These are phyloP conservation scores for Trametes cingulata DNA, from an alignment of 768 basidiomycete species.

Conservation along the genomic window DNA sequence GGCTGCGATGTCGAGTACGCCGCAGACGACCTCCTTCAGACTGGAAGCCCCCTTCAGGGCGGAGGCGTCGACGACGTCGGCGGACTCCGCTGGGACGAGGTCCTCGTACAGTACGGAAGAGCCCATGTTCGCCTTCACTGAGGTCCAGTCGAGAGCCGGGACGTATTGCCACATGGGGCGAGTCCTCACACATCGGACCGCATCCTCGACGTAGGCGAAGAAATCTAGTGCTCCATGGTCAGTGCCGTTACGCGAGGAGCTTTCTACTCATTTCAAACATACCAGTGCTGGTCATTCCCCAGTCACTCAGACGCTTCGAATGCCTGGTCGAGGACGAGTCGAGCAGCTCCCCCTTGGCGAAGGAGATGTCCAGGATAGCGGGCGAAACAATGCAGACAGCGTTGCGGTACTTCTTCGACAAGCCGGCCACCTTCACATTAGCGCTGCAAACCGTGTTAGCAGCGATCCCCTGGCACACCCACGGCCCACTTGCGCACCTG, in stretches of 20 bases:
- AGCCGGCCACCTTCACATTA: constrained; percentile 8
- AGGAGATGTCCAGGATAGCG: constrained; percentile 3
- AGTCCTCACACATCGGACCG: constrained; percentile 30
- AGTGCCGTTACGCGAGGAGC: background rate
- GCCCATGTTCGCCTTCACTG: constrained; percentile 28
- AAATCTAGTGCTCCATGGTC: constrained; percentile 21
- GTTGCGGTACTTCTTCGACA: constrained; percentile 6
- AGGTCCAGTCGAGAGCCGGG: constrained; percentile 37
- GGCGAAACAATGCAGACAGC: constrained; percentile 9
- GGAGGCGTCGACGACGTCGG: background rate
- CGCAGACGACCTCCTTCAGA: constrained; percentile 16
- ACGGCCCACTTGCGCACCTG: background rate
- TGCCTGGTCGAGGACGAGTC: background rate
- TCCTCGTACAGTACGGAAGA: constrained; percentile 25
- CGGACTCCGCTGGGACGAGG: constrained; percentile 21
- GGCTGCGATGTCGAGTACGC: constrained; percentile 33
- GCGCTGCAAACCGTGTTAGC: constrained; percentile 7
- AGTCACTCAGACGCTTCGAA: background rate
- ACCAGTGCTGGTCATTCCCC: constrained; percentile 18
- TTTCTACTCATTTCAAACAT: background rate
- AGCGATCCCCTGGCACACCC: too few relatives aligned
- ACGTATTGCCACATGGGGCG: constrained; percentile 31
- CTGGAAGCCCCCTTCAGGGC: background rate
- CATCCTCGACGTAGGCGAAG: constrained; percentile 36
- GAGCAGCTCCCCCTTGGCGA: background rate